Base-by-base conservation (phyloP, 495 filamentous ascomycete species). In the Cetradonia linearis region DNA sequence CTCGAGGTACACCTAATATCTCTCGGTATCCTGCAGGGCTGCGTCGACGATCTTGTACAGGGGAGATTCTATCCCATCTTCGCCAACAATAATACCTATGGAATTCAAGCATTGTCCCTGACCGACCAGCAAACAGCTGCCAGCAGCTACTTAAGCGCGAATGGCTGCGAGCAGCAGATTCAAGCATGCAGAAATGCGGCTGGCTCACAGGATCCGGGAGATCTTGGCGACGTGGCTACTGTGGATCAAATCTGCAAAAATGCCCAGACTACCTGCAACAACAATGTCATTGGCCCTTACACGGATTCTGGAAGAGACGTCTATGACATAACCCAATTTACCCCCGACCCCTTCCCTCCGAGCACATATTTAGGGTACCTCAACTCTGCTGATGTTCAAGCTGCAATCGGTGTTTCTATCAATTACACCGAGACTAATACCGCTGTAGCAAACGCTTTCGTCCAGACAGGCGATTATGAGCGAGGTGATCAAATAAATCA, bases 141-240 rank as follows among this genome's bases (percentile, higher is more conserved):
- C 10, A 65, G 68, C 64, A 74, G 70, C 62, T 81, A 78, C 55
- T 73, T 76, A 50, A 62, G 68, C 14, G 62, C 69, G 14, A 73
- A 70, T 38, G 82, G 83, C 23, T 86, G 83, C 64, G 67, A 69
- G 25, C 78, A 81, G 59, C 70, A 74, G 49, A 78, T 82, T 56
- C 67, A 73, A 40, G 38, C 74, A 50, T 84, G 82, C 66, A 74
- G 80, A 9, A 62, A 69, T 13, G 71, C 71, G 31, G 76, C 70
- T 16, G 62, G 64, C 13, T 58, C 62, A 27, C 67, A 72, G 36
- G 81, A 84, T 62, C 75, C 78, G 0, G 59, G 70, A 6, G 70
- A 78, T 48, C 64, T 67, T 25, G 79, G 76, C 27, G 64, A 73
- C 63, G 71, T 78, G 33, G 27, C 66, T 5, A 62, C 63, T 28